Percentiles rank a stretch among this genome's conserved stretches.
Evolutionary conservation across 2,329 filamentous ascomycete species (phyloP).

Genomic region (Penicillium sp.): DNA sequence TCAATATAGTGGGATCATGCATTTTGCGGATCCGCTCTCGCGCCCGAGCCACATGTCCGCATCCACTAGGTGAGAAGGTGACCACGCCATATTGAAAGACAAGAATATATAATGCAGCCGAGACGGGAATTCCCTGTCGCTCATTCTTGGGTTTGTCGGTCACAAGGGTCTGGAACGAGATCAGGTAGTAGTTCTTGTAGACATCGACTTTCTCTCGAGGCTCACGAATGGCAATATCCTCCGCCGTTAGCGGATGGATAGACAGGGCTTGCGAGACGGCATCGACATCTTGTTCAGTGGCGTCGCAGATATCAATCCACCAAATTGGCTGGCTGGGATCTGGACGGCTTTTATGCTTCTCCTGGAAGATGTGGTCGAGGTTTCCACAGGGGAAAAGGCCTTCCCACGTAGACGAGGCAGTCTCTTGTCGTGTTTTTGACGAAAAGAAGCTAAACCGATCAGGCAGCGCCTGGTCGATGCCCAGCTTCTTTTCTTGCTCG

Average conservation of each 20-base stretch:
- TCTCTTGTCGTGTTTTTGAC: conserved; percentile 66
- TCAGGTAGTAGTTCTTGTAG: conserved; percentile 94
- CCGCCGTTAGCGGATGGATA: conserved; percentile 87
- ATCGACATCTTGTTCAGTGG: conserved; percentile 79
- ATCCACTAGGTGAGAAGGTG: conserved; percentile 86
- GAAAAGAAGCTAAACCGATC: conserved; percentile 95
- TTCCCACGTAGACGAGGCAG: conserved; percentile 19
- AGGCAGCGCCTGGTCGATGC: conserved; percentile 48
- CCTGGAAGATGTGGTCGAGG: conserved; percentile 14
- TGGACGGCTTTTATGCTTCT: conserved; percentile 8
- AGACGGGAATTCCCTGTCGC: conserved; percentile 73
- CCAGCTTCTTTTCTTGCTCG: conserved; percentile 1
- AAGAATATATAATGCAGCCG: conserved; percentile 90
- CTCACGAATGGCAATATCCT: conserved; percentile 92
- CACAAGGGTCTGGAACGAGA: conserved; percentile 88
- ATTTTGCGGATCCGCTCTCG: conserved; percentile 82
- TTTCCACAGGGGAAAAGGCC: conserved; percentile 15
- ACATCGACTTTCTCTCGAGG: conserved; percentile 96
- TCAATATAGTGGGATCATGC: conserved; percentile 86
- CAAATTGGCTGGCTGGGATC: conserved; percentile 56
- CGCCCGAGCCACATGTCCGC: conserved; percentile 79
- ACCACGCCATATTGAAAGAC: conserved; percentile 91
- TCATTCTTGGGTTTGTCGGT: conserved; percentile 63
- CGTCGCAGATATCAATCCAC: conserved; percentile 93
- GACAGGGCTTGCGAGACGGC: conserved; percentile 87